Evolutionary conservation across 768 basidiomycete genomes (phyloP), one percentile per base, ranked within the genome.

Genomic region (Trametes cubensis): DNA sequence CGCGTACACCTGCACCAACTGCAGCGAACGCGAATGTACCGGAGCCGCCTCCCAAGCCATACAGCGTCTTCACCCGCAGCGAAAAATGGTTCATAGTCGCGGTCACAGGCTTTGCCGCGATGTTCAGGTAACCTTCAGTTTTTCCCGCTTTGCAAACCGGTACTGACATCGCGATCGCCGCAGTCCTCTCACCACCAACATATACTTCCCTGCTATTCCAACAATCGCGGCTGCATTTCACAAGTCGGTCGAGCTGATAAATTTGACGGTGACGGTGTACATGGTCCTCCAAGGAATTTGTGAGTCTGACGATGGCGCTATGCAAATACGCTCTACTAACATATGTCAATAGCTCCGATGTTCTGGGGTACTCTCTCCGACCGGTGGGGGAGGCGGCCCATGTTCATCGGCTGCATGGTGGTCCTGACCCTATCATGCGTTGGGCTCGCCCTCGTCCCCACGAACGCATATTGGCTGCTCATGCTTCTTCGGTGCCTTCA

Each of bases 171-270:
- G 2, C 13, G 41, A 2, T n/a, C 11, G 2, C 23, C 54, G 4
- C 51, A 61, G 62, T 26, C 64, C 62, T 23, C 58, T 92, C 11
- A 89, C 90, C 1, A 80, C 89, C 4, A 91, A 86, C 59, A 88
- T 92, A 59, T 93, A 92, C 70, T 84, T 91, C 49, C 90, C 91
- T 6, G 89, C 86, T 15, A 87, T 95, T 44, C 92, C 92, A 1
- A 78, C 82, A 0, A 74, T 94, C 25, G 79, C 86, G 0, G 62
- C 62, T n/a, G 87, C 76, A 4, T 91, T 95, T 68, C 70, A 86
- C 66, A 83, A 85, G 59, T 83, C 86, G 0, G 80, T 80, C 11
- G 89, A 91, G 66, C 77, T 86, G 14, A 92, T 94, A 40, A 93
- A 92, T 70, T 71, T 94, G 44, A 90, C 91, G 10, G 87, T 93